Base-by-base conservation (phyloP, 108 stramenopile species). In the Nitzschia sp. region DNA sequence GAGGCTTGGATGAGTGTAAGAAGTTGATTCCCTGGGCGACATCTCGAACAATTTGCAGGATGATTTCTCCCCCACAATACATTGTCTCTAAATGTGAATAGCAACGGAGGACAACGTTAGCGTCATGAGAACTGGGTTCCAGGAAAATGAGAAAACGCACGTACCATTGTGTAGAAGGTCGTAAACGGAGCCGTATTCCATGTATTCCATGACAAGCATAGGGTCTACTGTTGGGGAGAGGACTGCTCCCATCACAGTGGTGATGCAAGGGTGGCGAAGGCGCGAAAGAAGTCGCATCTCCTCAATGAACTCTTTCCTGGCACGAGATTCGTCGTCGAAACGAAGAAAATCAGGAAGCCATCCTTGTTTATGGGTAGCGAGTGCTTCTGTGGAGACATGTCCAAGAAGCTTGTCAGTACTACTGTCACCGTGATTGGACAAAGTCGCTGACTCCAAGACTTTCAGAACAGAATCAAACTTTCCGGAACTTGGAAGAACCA, bases 211-310 rank as follows among this genome's bases (percentile, higher is more conserved):
- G n/a, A 85, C 62, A 14, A 76, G 40, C 72, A 81, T 68, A 21
- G 84, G 84, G 41, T 85, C 84, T 17, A 41, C 41, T 7, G 25
- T 43, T 20, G 34, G 12, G 11, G 63, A 64, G 11, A 79, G 61
- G 10, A 84, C 83, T 1, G 77, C 57, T 20, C 71, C 78, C 70
- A 71, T 77, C 25, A 80, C 79, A 15, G 81, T 85, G 0, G 79
- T 82, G 26, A 87, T 87, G 41, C 81, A 83, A 10, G 86, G 86
- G 62, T 87, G 86, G 6, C 86, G 72, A 20, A 87, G 71, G 42
- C 80, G 75, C 20, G 70, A 76, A 12, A 84, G 75, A 26, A 80
- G 34, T 46, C 86, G 29, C 86, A 87, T 87, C 57, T 87, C 86
- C 0, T 50, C 25, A 0, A 81, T 58, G 58, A 86, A 83, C n/a